Base-by-base conservation (phyloP, 2,329 filamentous ascomycete species). In the Penicillium concentricum region DNA sequence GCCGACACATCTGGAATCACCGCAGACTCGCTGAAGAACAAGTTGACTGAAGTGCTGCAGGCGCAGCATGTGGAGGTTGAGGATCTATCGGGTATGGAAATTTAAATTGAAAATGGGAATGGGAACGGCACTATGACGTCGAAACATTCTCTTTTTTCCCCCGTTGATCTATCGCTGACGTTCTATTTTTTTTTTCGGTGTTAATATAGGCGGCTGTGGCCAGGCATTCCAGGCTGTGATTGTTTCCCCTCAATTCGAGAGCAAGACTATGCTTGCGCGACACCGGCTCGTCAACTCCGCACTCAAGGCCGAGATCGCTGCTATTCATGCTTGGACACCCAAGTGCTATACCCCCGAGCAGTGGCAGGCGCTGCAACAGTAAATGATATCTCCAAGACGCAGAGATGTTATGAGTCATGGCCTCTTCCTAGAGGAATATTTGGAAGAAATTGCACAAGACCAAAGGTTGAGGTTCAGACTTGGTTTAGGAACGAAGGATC, bases 291-390 rank as follows among this genome's bases (percentile, higher is more conserved):
- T 96, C 66, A 96, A 97, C 76, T 83, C 83, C 16, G 86, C 87
- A 5, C 81, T 97, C 67, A 93, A 92, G 78, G 84, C 87, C 45
- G 92, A 97, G 78, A 96, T 97, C 72, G 90, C 90, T 16, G 85
- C 84, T 62, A 96, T 97, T 67, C 92, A 97, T 79, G 92, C 92
- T 38, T 97, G 92, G 92, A 95, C 91, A 54, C 91, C 92, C 28
- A 95, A 92, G 77, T 96, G 92, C 74, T 89, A 92, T 78, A 97
- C 92, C 9, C 90, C 91, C 0, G 90, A 92, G 68, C 91, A 97
- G 79, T 96, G 89, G 86, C 85, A 90, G 77, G 86, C 84, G 74
- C 84, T 88, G 75, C 81, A 83, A 61, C 71, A 76, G 64, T 71
- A 66, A 61, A n/a, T 44, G 2, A 9, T 22, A 2, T 20, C 9